Evolutionary conservation across 2,329 filamentous ascomycete species (phyloP).

Genomic region (Elsinoe australis): DNA sequence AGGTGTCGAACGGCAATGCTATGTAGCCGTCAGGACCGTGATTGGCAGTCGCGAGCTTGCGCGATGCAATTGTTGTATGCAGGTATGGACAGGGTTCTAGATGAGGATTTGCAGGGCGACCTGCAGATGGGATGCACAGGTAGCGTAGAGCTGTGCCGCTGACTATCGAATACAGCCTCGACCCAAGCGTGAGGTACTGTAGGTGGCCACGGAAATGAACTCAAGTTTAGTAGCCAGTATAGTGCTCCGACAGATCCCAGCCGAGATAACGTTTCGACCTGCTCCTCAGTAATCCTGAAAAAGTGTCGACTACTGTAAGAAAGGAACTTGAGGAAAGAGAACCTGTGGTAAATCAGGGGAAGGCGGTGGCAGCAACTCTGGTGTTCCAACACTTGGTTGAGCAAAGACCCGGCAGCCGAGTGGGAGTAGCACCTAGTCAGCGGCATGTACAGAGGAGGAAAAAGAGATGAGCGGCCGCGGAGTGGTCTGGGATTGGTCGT

Average conservation of each 20-base stretch:
- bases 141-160: conserved; percentile 1
- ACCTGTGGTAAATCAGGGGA: conserved; percentile 6
- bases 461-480: conserved; percentile 6
- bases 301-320: no score
- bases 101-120: conserved; percentile 6
- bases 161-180: conserved; percentile 11
- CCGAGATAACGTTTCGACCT: no score
- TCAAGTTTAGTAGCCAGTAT: background rate
- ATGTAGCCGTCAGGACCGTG: no score
- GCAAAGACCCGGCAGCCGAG: no score
- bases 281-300: background rate
- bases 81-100: conserved; percentile 5
- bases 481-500: conserved; percentile 7
- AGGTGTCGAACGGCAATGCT: no score
- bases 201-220: background rate
- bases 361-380: background rate
- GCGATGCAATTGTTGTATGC: background rate
- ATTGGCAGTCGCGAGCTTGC: background rate
- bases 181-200: background rate
- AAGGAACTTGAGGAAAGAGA: no score
- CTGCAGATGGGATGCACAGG: conserved; percentile 7
- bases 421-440: no score
- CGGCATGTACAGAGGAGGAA: no score
- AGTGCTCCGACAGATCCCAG: no score
- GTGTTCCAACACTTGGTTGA: conserved; percentile 13